Evolutionary conservation across 2,329 filamentous ascomycete species (phyloP).

Genomic region (Clonostachys byssicola): DNA sequence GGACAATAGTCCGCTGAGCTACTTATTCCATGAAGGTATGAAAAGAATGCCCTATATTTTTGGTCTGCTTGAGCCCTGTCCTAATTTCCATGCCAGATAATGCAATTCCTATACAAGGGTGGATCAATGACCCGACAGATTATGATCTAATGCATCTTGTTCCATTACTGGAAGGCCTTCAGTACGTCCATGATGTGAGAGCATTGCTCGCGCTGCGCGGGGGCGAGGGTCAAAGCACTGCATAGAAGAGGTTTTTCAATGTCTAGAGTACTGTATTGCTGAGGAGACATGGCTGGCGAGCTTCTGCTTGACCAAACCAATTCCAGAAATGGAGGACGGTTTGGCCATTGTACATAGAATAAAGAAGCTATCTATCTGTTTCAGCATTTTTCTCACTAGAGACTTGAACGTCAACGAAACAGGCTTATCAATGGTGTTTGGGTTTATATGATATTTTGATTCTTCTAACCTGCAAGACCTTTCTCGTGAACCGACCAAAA

Average conservation of each 20-base stretch:
- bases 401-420: no score
- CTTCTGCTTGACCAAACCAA: no score
- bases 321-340: no score
- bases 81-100: slow-evolving; percentile 62
- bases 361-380: no score
- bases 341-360: no score
- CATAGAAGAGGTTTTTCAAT: not conserved
- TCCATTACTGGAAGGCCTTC: slow-evolving; percentile 86
- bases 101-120: slow-evolving; percentile 97
- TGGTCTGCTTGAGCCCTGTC: not conserved
- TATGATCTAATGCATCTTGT: slow-evolving; percentile 91
- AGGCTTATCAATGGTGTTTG: no score
- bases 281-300: no score
- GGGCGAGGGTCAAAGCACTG: slow-evolving; percentile 50
- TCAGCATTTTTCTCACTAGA: no score
- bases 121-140: slow-evolving; percentile 98
- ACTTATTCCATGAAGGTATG: slow-evolving; percentile 96
- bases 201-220: slow-evolving; percentile 84
- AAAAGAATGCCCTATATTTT: slow-evolving; percentile 14
- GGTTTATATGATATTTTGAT: no score
- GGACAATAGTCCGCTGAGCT: slow-evolving; percentile 97
- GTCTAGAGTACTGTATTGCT: not conserved
- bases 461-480: no score
- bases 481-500: no score
- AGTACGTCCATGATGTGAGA: slow-evolving; percentile 94